These are phyloP conservation scores for Xylariomycetidae sp. DNA, from an alignment of 2,329 filamentous ascomycete species.

Conservation along the genomic window DNA sequence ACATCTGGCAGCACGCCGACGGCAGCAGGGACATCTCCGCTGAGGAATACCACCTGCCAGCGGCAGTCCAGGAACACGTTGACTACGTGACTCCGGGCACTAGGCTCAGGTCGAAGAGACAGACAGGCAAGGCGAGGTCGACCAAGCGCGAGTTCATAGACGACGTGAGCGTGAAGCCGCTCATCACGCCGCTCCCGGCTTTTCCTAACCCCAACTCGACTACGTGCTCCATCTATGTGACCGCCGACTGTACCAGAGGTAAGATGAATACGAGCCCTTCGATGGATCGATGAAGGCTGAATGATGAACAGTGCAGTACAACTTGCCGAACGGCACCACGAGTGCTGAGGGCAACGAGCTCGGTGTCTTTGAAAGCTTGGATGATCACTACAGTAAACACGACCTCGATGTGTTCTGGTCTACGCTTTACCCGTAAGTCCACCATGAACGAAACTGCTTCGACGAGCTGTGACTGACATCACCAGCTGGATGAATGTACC, in stretches of 20 bases:
- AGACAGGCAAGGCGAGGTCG: conserved; percentile 7
- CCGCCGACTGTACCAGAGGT: conserved; percentile 19
- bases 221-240: conserved; percentile 18
- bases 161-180: conserved; percentile 9
- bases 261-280: conserved; percentile 9
- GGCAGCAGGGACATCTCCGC: conserved; percentile 15
- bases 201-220: conserved; percentile 17
- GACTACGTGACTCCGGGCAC: conserved; percentile 22
- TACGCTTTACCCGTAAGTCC: conserved; percentile 21
- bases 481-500: conserved; percentile 20
- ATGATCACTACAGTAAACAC: conserved; percentile 30
- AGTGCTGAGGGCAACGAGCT: conserved; percentile 18
- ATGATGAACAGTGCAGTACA: conserved; percentile 13
- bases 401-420: conserved; percentile 31
- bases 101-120: conserved; percentile 10
- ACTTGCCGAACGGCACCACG: conserved; percentile 15
- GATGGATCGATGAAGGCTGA: conserved; percentile 1
- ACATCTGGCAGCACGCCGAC: conserved; percentile 27
- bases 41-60: conserved; percentile 19
- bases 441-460: too few species aligned
- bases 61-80: conserved; percentile 17
- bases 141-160: conserved; percentile 12
- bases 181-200: conserved; percentile 12
- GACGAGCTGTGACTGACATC: too few species aligned
- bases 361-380: conserved; percentile 30